These are phyloP conservation scores for Aspergillus sp. DNA, from an alignment of 2,329 filamentous ascomycete genomes.

Conservation along the genomic window DNA sequence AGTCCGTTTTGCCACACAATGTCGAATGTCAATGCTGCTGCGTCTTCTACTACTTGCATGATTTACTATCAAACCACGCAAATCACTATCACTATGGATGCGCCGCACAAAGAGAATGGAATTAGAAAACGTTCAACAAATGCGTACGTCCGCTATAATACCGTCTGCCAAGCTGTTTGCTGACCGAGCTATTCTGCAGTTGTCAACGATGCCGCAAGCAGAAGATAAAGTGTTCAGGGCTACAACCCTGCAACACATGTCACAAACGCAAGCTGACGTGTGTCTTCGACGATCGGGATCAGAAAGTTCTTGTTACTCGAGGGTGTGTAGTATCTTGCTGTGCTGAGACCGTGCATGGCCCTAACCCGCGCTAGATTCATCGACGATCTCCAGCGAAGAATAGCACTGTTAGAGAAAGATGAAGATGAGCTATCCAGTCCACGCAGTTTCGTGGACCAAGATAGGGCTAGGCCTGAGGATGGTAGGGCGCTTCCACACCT, in stretches of 20 bases:
- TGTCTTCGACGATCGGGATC: slow-evolving; percentile 48
- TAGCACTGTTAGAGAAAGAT: slow-evolving; percentile 21
- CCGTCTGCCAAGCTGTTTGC: neutral
- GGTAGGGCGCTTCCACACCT: slow-evolving; percentile 12
- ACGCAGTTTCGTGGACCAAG: slow-evolving; percentile 18
- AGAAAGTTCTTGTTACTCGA: slow-evolving; percentile 51
- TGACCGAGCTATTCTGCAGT: slow-evolving; percentile 24
- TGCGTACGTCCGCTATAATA: slow-evolving; percentile 26
- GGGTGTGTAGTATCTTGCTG: slow-evolving; percentile 33
- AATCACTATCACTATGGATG: slow-evolving; percentile 6
- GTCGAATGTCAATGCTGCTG: neutral
- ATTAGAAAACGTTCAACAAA: slow-evolving; percentile 35
- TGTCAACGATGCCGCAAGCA: slow-evolving; percentile 48
- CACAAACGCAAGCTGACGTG: slow-evolving; percentile 45
- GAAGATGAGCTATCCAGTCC: slow-evolving; percentile 17
- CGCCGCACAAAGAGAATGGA: slow-evolving; percentile 14
- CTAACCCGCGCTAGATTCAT: slow-evolving; percentile 29
- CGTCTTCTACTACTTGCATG: neutral
- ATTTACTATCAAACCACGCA: neutral
- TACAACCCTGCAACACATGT: slow-evolving; percentile 46
- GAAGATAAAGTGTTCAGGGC: slow-evolving; percentile 49
- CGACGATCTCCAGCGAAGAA: slow-evolving; percentile 36
- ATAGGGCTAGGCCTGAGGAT: slow-evolving; percentile 18
- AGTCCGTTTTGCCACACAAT: slow-evolving; percentile 1
- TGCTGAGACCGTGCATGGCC: too few relatives aligned